A percentile compares a stretch with the other conserved stretches of the same genome.
phyloP scores from a whole-genome alignment of 2,329 filamentous ascomycete genomes.

The Clarireedia hainanense region DNA sequence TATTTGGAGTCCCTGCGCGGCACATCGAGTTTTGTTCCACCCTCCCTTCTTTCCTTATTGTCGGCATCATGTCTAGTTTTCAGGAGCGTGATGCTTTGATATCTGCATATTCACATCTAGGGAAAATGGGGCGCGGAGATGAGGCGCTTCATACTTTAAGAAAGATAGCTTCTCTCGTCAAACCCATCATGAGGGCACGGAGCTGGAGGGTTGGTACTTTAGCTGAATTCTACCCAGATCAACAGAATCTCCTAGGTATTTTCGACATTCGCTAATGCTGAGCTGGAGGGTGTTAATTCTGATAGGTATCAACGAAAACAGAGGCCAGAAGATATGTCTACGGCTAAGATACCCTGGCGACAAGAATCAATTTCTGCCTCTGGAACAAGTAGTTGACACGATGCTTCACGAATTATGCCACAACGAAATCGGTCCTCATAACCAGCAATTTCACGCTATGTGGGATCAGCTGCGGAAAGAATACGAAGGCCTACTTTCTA shows the following conservation, averaged over 20 bases:
- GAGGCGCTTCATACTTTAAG: conserved; percentile 56
- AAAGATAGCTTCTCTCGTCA: conserved; percentile 80
- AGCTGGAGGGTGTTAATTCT: not conserved
- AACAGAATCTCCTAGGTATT: conserved; percentile 63
- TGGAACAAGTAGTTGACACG: conserved; percentile 78
- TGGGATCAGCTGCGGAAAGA: conserved; percentile 89
- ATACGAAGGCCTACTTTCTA: conserved; percentile 64
- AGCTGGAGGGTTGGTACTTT: conserved; percentile 73
- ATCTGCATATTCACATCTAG: conserved; percentile 44
- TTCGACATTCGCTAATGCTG: not conserved
- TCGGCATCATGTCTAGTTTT: conserved; percentile 10
- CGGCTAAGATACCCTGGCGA: conserved; percentile 72
- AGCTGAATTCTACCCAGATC: conserved; percentile 75
- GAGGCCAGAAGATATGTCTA: conserved; percentile 71
- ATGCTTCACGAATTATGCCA: conserved; percentile 94
- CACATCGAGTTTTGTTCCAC: not conserved
- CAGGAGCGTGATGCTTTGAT: conserved; percentile 39
- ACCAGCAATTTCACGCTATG: conserved; percentile 72
- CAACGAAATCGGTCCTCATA: conserved; percentile 75
- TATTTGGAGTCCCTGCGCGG: not conserved
- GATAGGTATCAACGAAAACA: conserved; percentile 66
- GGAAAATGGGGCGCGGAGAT: conserved; percentile 37
- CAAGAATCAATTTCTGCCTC: conserved; percentile 65
- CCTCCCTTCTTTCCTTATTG: not conserved
- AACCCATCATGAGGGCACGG: conserved; percentile 87